Conservation (phyloP, 2,329 filamentous ascomycete species). For the Aureobasidium zeae region DNA sequence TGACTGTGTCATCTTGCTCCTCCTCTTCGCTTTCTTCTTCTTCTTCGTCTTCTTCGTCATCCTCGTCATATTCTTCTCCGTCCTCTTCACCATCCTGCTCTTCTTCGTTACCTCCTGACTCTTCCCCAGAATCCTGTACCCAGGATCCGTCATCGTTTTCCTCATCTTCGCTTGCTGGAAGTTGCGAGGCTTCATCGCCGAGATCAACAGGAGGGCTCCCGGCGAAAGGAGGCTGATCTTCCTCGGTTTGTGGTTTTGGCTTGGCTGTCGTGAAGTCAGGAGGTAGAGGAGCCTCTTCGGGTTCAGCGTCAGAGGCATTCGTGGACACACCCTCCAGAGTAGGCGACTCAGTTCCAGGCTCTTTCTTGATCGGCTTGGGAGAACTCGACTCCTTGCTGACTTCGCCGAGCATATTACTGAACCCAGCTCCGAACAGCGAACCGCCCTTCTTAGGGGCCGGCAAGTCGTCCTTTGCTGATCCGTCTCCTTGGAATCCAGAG, state of each 20-base stretch:
- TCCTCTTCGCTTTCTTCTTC: constrained; percentile 12
- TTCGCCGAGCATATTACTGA: constrained; percentile 25
- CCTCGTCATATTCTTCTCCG: constrained; percentile 35
- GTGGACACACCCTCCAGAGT: constrained; percentile 28
- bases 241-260: constrained; percentile 19
- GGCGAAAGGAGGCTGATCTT: constrained; percentile 35
- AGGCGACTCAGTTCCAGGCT: constrained; percentile 27
- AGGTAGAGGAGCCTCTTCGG: constrained; percentile 25
- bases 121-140: constrained; percentile 23
- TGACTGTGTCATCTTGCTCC: constrained; percentile 2
- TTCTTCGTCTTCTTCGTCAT: constrained; percentile 39
- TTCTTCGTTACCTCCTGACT: constrained; percentile 34
- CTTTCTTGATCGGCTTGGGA: constrained; percentile 32
- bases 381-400: constrained; percentile 30
- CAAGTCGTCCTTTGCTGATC: constrained; percentile 50
- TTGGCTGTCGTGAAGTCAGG: constrained; percentile 31
- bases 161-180: constrained; percentile 23
- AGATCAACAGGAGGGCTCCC: constrained; percentile 40
- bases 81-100: constrained; percentile 28
- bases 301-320: constrained; percentile 19
- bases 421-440: constrained; percentile 27
- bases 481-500: constrained; percentile 58
- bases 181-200: constrained; percentile 23
- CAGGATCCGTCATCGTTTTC: constrained; percentile 28
- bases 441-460: constrained; percentile 36